Evolutionary conservation across 2,329 filamentous ascomycete species (phyloP).

Genomic region (Ascochyta clinopodiicola): DNA sequence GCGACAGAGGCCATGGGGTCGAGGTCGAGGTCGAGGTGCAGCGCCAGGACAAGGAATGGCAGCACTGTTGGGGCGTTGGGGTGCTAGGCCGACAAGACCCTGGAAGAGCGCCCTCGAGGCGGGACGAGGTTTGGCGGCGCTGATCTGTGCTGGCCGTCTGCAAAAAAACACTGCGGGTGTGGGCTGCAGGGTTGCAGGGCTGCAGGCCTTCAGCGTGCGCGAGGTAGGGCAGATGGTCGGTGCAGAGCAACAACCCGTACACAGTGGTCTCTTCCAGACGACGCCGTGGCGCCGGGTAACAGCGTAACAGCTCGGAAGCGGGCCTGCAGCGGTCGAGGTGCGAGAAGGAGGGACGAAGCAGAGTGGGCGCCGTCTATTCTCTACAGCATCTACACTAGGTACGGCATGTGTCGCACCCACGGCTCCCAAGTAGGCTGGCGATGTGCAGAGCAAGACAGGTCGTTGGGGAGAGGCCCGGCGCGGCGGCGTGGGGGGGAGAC

Average conservation of each 20-base stretch:
- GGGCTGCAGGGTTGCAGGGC: conserved; percentile 11
- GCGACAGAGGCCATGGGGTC: conserved; percentile 53
- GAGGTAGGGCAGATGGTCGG: conserved; percentile 11
- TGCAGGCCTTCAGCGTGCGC: background rate
- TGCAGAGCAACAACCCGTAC: background rate
- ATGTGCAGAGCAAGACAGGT: background rate
- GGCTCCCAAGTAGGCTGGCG: background rate
- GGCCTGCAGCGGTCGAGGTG: conserved; percentile 5
- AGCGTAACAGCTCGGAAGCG: conserved; percentile 11
- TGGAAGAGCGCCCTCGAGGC: conserved; percentile 1
- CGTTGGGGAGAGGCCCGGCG: background rate
- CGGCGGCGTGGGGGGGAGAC: background rate
- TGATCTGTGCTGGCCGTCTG: conserved; percentile 2
- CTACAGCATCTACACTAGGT: conserved; percentile 4
- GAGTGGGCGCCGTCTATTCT: background rate
- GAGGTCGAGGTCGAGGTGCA: conserved; percentile 28
- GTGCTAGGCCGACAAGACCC: conserved; percentile 9
- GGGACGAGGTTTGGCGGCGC: conserved; percentile 8
- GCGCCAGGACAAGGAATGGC: conserved; percentile 7
- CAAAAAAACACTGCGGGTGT: conserved; percentile 3
- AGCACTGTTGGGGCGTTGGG: conserved; percentile 20
- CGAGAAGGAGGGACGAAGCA: background rate
- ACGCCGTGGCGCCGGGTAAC: conserved; percentile 10
- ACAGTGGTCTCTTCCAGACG: background rate
- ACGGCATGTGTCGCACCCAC: background rate